Conservation (phyloP, 768 basidiomycete species). For the Naganishia randhawae region DNA sequence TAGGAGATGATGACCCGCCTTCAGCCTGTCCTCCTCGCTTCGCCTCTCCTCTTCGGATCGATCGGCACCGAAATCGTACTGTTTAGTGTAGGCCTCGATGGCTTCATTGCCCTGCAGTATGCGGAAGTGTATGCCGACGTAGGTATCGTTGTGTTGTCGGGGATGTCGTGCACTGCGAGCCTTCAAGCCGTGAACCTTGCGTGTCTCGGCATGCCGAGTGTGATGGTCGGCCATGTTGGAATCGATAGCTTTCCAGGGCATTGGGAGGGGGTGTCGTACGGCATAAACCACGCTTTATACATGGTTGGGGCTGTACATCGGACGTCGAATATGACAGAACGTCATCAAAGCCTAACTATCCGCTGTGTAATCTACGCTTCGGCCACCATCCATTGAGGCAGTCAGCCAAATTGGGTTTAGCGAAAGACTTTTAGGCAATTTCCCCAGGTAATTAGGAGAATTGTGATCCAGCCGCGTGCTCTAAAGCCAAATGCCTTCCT, state of each 20-base stretch:
- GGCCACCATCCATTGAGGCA: no score
- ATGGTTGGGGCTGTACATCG: no score
- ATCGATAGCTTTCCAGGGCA: background rate
- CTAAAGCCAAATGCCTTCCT: no score
- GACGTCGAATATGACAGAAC: no score
- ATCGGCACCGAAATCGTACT: background rate
- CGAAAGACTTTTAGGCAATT: no score
- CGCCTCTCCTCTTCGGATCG: constrained; percentile 11
- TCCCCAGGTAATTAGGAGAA: no score
- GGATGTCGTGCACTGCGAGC: constrained; percentile 19
- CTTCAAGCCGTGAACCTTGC: constrained; percentile 18
- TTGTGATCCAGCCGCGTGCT: no score
- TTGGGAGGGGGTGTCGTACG: no score
- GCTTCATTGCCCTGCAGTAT: constrained; percentile 20
- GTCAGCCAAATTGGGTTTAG: no score
- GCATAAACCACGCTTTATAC: no score
- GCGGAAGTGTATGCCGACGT: constrained; percentile 30
- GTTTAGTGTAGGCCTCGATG: constrained; percentile 16
- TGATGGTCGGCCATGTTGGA: background rate
- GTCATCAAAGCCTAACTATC: no score
- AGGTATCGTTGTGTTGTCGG: constrained; percentile 23
- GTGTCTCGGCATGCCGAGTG: background rate
- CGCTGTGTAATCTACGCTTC: no score
- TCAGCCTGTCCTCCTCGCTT: constrained; percentile 8
- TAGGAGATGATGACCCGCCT: constrained; percentile 24